Evolutionary conservation across 768 basidiomycete genomes (phyloP).

Genomic region (Termitomyces sp.): DNA sequence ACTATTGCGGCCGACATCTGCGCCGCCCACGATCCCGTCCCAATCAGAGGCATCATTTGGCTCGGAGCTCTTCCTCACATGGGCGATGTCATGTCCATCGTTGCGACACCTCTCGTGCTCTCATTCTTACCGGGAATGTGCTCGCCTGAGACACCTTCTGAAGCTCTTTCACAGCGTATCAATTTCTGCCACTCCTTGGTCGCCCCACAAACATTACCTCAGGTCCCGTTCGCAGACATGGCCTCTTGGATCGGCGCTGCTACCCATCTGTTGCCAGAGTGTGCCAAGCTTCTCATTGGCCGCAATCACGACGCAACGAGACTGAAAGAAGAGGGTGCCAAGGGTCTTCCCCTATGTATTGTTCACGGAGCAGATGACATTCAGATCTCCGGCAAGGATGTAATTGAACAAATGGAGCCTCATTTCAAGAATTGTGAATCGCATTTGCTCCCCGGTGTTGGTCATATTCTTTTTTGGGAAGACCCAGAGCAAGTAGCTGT

Average conservation of each 20-base stretch:
- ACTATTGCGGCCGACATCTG: too few relatives aligned
- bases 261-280: background rate
- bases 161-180: background rate
- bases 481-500: background rate
- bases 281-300: background rate
- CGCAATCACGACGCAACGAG: background rate
- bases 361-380: background rate
- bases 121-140: too few relatives aligned
- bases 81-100: too few relatives aligned
- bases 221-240: background rate
- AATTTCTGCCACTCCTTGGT: background rate
- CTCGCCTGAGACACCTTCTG: too few relatives aligned
- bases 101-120: too few relatives aligned
- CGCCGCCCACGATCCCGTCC: too few relatives aligned
- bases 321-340: background rate
- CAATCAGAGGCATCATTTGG: too few relatives aligned
- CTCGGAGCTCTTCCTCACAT: too few relatives aligned
- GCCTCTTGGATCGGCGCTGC: background rate
- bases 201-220: too few relatives aligned
- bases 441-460: background rate
- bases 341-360: background rate
- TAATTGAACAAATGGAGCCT: background rate
- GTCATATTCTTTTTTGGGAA: background rate
- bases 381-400: too few relatives aligned
- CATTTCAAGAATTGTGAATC: background rate